Conservation (phyloP, 169 alveolate species). For the Babesia bigemina region DNA sequence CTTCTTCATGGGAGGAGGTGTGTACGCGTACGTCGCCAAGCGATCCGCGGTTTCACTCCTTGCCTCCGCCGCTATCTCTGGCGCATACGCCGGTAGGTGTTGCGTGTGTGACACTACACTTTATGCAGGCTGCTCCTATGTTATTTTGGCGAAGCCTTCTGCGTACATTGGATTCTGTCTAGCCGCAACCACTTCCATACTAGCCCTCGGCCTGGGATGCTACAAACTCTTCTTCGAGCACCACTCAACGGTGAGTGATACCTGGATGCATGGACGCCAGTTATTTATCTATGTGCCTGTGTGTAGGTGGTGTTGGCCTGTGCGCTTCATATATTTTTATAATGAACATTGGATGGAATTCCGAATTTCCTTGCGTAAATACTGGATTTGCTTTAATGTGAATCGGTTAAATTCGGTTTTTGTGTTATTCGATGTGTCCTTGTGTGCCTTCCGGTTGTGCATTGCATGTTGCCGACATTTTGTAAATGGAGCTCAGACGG, state of each 20-base stretch:
- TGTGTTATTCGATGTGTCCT: neutral
- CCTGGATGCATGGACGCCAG: neutral
- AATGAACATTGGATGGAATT: neutral
- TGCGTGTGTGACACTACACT: neutral
- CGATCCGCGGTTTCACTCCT: constrained; percentile 17
- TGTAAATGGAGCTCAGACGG: neutral
- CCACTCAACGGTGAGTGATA: constrained; percentile 1
- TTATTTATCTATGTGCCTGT: too few species aligned
- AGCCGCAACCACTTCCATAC: constrained; percentile 15
- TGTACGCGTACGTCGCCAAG: constrained; percentile 18
- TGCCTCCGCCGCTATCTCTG: constrained; percentile 15
- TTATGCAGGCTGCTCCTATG: constrained; percentile 10
- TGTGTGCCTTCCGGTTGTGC: neutral
- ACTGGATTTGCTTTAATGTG: neutral
- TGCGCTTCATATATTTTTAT: neutral
- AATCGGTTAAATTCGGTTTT: neutral
- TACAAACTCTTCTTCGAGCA: constrained; percentile 10
- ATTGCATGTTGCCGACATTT: neutral
- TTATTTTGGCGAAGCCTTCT: constrained; percentile 2
- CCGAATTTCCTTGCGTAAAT: neutral
- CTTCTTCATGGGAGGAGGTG: constrained; percentile 46
- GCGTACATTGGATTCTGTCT: constrained; percentile 20
- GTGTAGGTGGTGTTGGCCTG: too few species aligned
- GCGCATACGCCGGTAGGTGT: constrained; percentile 8
- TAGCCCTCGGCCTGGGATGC: constrained; percentile 14